Conservation (phyloP, 169 alveolate genomes). For the Blepharisma undulans region DNA sequence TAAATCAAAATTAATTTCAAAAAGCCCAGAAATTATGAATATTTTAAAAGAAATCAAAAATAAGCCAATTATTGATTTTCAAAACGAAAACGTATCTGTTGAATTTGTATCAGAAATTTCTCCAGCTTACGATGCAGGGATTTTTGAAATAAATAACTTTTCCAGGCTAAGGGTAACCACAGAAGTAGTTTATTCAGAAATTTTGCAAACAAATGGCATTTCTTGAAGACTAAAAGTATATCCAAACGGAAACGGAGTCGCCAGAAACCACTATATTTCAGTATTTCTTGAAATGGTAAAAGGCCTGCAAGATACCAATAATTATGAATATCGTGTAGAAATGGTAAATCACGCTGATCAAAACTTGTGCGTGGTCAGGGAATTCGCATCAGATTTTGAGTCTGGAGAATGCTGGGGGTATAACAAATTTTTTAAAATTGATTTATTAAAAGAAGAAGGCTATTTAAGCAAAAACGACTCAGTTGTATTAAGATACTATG, state of each 20-base stretch:
- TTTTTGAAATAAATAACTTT: conserved; percentile 67
- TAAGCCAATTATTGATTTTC: conserved; percentile 46
- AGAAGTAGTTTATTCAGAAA: conserved; percentile 77
- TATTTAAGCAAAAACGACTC: conserved; percentile 43
- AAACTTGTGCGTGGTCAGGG: conserved; percentile 50
- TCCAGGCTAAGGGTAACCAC: conserved; percentile 45
- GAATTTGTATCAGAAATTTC: conserved; percentile 67
- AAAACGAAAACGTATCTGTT: background rate
- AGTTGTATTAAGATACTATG: conserved; percentile 60
- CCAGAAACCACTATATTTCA: conserved; percentile 72
- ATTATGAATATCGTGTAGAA: conserved; percentile 85
- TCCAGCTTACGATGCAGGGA: conserved; percentile 75
- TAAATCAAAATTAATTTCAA: conserved; percentile 34
- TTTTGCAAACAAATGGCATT: conserved; percentile 68
- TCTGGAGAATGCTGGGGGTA: conserved; percentile 91
- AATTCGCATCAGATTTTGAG: conserved; percentile 84
- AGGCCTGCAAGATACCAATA: conserved; percentile 65
- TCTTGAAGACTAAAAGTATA: conserved; percentile 87
- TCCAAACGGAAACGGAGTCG: conserved; percentile 85
- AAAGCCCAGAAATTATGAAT: background rate
- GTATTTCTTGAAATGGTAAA: conserved; percentile 82
- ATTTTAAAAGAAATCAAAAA: conserved; percentile 55
- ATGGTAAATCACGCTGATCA: conserved; percentile 71
- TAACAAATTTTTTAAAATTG: conserved; percentile 79
- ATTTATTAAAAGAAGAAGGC: conserved; percentile 75